Evolutionary conservation across 768 basidiomycete species (phyloP).

Genomic region (Agrocybe pediades): DNA sequence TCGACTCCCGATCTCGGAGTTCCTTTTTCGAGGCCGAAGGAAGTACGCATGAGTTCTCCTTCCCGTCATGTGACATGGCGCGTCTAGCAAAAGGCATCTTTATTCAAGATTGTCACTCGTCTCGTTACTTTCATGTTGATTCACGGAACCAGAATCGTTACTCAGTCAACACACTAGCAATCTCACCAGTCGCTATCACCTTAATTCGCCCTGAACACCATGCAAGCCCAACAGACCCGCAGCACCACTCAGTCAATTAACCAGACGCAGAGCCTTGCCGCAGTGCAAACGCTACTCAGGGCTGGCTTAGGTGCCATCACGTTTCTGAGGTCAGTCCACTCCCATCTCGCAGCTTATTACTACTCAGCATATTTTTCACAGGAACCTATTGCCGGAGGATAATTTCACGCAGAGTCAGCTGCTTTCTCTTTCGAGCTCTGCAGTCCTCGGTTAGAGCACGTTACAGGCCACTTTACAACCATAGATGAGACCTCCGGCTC

Average conservation of each 20-base stretch:
- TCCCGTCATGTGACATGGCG: not conserved
- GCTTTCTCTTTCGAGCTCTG: not conserved
- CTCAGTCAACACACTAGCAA: no score
- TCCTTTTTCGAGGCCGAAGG: no score
- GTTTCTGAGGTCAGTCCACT: constrained; percentile 58
- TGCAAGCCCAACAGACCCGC: constrained; percentile 36
- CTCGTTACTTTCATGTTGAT: no score
- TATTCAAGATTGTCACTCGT: no score
- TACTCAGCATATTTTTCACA: constrained; percentile 23
- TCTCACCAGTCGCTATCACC: not conserved
- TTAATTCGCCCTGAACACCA: constrained; percentile 5
- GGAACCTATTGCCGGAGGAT: constrained; percentile 76
- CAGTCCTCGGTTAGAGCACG: not conserved
- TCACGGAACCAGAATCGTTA: no score
- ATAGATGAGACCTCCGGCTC: constrained; percentile 48
- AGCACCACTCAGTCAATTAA: constrained; percentile 48
- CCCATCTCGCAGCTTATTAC: constrained; percentile 1
- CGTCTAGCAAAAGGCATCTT: not conserved
- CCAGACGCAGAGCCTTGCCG: constrained; percentile 62
- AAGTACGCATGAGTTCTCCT: no score
- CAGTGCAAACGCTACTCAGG: constrained; percentile 70
- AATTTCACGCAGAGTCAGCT: constrained; percentile 69
- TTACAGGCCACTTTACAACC: constrained; percentile 56
- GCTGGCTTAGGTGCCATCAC: constrained; percentile 79
- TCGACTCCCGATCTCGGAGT: no score